Evolutionary conservation across 2,329 filamentous ascomycete species (phyloP).

Genomic region (Phialophora tarda): DNA sequence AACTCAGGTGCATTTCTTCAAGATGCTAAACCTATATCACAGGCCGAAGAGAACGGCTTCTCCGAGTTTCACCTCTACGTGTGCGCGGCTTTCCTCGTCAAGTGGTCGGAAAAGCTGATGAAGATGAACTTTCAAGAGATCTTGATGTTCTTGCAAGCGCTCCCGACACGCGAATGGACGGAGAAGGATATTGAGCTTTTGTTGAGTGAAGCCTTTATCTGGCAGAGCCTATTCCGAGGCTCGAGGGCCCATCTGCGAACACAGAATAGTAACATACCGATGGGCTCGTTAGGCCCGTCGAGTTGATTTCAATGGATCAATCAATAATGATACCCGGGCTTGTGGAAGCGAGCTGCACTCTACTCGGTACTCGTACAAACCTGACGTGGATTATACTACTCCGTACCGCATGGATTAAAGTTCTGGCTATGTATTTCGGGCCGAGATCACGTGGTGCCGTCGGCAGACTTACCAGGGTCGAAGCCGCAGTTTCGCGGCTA

Average conservation of each 20-base stretch:
- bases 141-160: slow-evolving; percentile 98
- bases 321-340: neutral
- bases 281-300: slow-evolving; percentile 38
- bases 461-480: neutral
- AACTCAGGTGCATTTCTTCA: neutral
- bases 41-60: slow-evolving; percentile 98
- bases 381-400: neutral
- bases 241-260: slow-evolving; percentile 82
- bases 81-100: slow-evolving; percentile 95
- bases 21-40: slow-evolving; percentile 18
- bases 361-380: neutral
- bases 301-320: slow-evolving; percentile 21
- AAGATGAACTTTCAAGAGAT: slow-evolving; percentile 94
- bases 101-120: slow-evolving; percentile 93
- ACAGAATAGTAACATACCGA: slow-evolving; percentile 35
- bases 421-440: neutral
- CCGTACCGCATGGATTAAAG: neutral
- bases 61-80: slow-evolving; percentile 98
- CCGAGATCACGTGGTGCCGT: neutral
- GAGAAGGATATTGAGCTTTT: slow-evolving; percentile 97
- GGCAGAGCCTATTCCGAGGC: slow-evolving; percentile 96
- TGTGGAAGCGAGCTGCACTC: neutral
- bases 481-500: neutral
- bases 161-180: slow-evolving; percentile 92
- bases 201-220: slow-evolving; percentile 95